These are phyloP conservation scores for Hypoxylon cercidicola DNA, from an alignment of 495 filamentous ascomycete genomes.

Conservation along the genomic window DNA sequence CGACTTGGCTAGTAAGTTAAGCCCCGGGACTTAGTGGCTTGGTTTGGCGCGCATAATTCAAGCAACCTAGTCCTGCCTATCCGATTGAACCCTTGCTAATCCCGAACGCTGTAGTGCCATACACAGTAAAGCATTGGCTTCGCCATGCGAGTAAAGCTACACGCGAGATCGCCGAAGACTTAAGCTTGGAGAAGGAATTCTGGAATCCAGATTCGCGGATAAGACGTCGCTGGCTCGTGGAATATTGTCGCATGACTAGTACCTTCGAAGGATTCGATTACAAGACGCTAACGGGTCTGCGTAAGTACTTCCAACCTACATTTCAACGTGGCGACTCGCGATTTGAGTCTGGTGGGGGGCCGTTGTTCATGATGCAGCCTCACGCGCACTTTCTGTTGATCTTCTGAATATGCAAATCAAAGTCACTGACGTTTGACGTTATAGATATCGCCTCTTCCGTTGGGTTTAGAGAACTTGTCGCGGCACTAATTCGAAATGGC, in stretches of 20 bases:
- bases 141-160: slow-evolving; percentile 52
- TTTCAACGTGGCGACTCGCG: no score
- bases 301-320: slow-evolving; percentile 9
- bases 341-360: no score
- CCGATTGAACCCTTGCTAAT: slow-evolving; percentile 15
- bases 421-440: slow-evolving; percentile 10
- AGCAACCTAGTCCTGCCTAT: not conserved
- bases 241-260: slow-evolving; percentile 43
- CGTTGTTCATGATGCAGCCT: no score
- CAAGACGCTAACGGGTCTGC: slow-evolving; percentile 42
- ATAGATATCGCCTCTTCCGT: slow-evolving; percentile 44
- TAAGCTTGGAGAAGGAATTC: slow-evolving; percentile 48
- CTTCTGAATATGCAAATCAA: not conserved
- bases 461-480: slow-evolving; percentile 46
- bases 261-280: slow-evolving; percentile 39
- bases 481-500: slow-evolving; percentile 43
- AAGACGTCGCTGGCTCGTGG: slow-evolving; percentile 49
- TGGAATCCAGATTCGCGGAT: slow-evolving; percentile 47
- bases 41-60: no score
- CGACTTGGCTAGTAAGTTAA: slow-evolving; percentile 34
- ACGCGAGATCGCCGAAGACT: slow-evolving; percentile 48
- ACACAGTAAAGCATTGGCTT: slow-evolving; percentile 53
- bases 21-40: not conserved
- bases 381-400: not conserved
- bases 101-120: slow-evolving; percentile 28